phyloP scores from a whole-genome alignment of 257 asterid species.

The Lycium ferocissimum region DNA sequence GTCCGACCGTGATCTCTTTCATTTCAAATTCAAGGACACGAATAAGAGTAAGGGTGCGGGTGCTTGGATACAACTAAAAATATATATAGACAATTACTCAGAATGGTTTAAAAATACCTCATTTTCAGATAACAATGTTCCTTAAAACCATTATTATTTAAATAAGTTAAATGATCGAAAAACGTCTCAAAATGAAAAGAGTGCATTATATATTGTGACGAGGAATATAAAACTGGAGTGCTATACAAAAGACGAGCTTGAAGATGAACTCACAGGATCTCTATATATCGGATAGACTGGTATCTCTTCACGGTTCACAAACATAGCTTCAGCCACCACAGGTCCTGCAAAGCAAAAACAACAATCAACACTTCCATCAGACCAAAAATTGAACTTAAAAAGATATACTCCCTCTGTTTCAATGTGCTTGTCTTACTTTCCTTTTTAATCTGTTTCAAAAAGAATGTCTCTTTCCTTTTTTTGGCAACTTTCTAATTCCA shows the following conservation, averaged over 20 bases:
- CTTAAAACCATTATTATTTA: background rate
- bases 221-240: background rate
- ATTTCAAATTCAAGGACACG: background rate
- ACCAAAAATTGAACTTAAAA: background rate
- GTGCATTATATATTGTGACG: background rate
- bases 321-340: slow-evolving; percentile 97
- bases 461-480: no score
- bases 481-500: no score
- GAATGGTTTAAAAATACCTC: background rate
- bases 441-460: no score
- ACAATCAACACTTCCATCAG: slow-evolving; percentile 15
- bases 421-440: no score
- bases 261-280: slow-evolving; percentile 82
- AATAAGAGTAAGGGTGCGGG: background rate
- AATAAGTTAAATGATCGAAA: background rate
- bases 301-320: slow-evolving; percentile 91
- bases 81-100: background rate
- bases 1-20: background rate
- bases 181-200: background rate
- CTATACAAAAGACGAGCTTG: slow-evolving; percentile 4
- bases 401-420: no score
- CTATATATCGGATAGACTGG: slow-evolving; percentile 90
- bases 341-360: slow-evolving; percentile 61
- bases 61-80: background rate
- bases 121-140: background rate